Base-by-base conservation (phyloP, 345 rosid species). In the Atalantia buxifolia region DNA sequence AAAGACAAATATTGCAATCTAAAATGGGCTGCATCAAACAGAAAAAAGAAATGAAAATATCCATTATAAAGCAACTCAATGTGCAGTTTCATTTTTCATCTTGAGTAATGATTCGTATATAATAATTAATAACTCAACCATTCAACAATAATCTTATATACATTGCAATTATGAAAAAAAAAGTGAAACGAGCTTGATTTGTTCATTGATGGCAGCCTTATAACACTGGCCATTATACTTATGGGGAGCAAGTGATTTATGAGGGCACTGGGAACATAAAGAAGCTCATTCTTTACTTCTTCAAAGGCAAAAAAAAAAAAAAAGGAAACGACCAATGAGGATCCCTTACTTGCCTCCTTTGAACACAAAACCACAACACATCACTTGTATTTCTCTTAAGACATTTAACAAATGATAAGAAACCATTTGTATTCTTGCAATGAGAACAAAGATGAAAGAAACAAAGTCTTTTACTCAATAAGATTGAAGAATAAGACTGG, bases 191-290 rank as follows among this genome's bases (percentile, higher is more conserved):
- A 64, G 91, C 98, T 92, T 94, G 89, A 94, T 94, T 88, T 94
- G 97, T 80, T 89, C 91, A 76, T 92, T 94, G 21, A 94, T 76
- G 8, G 93, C 94, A 30, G 93, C 81, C 79, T 91, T 94, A 75
- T 5, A 35, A 35, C 91, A 89, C 21, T 86, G 89, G 4, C 87
- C 89, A 0, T 71, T 16, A 19, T 10, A 61, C 65, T 25, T 61
- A 1, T 61, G 33, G 16, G 19, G 0, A 68, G 93, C 97, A 42
- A 94, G 92, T 76, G 95, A 91, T 53, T 65, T 80, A 1, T 86
- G 82, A 13, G 93, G 6, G 83, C 64, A 6, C 80, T 61, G 18
- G 95, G 94, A 76, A 94, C 91, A 22, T 85, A 80, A 67, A 81
- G 88, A 76, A 78, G 80, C 28, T 90, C 93, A 71, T 83, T 88